A percentile compares a stretch with the other conserved stretches of the same genome.
Conservation (phyloP, 2,329 filamentous ascomycete genomes). For the Chaetomiaceae sp. region DNA sequence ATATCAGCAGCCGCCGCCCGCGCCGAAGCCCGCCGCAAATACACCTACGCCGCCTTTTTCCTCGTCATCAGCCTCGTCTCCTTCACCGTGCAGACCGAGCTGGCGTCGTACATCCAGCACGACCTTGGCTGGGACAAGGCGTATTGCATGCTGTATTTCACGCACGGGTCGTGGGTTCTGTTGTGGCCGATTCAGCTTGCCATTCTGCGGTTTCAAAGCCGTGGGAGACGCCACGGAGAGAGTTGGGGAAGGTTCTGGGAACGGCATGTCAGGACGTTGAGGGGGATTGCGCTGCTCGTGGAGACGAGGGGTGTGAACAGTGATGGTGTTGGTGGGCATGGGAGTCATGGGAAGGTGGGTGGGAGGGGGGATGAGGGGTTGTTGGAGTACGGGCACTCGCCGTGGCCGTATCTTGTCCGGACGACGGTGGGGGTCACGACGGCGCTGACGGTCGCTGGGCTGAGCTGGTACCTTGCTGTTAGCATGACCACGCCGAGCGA, state of each 20-base stretch:
- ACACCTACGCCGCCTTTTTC: slow-evolving; percentile 82
- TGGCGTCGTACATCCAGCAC: slow-evolving; percentile 90
- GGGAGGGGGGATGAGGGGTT: neutral
- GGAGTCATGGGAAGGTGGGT: neutral
- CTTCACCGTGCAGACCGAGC: slow-evolving; percentile 93
- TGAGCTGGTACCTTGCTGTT: slow-evolving; percentile 94
- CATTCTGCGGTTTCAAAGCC: slow-evolving; percentile 61
- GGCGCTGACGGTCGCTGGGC: slow-evolving; percentile 81
- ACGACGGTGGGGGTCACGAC: slow-evolving; percentile 80
- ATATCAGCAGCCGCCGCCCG: slow-evolving; percentile 50
- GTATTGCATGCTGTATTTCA: slow-evolving; percentile 99
- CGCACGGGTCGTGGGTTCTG: slow-evolving; percentile 87
- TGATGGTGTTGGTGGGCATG: neutral
- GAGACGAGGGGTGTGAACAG: slow-evolving; percentile 62
- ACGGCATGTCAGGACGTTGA: slow-evolving; percentile 47
- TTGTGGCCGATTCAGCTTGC: slow-evolving; percentile 83
- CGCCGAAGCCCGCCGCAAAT: slow-evolving; percentile 70
- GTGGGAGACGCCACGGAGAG: slow-evolving; percentile 60
- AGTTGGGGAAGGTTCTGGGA: slow-evolving; percentile 87
- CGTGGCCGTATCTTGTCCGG: slow-evolving; percentile 66
- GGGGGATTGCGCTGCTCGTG: slow-evolving; percentile 71
- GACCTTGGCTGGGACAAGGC: slow-evolving; percentile 93
- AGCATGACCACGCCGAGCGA: slow-evolving; percentile 90
- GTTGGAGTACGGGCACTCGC: slow-evolving; percentile 31
- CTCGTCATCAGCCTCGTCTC: slow-evolving; percentile 76